A percentile compares a stretch with the other conserved stretches of the same genome.
phyloP scores from a whole-genome alignment of 352 stramenopile genomes.

The Pythium dissotocum region DNA sequence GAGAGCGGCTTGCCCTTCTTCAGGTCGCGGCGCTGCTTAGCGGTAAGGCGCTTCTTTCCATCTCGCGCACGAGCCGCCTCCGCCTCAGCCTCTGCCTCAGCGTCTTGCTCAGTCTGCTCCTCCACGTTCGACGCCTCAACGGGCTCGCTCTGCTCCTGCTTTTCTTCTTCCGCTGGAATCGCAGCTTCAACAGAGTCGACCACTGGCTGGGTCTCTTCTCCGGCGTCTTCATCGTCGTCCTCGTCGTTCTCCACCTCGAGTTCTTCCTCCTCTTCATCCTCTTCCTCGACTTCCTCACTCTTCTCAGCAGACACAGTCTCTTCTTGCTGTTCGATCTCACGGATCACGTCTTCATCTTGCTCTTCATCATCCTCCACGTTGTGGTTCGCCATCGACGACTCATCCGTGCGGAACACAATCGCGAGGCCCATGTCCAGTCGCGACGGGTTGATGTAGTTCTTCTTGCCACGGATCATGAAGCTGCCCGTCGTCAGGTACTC shows the following conservation, averaged over 20 bases:
- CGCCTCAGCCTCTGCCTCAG: conserved; percentile 6
- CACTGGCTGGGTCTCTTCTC: conserved; percentile 13
- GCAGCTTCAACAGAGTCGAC: conserved; percentile 2
- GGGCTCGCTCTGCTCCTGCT: conserved; percentile 1
- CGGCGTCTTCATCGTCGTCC: conserved; percentile 14
- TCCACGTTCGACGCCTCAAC: neutral
- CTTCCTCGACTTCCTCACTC: conserved; percentile 4
- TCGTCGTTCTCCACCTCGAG: neutral
- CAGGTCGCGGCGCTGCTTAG: conserved; percentile 77
- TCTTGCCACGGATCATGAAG: conserved; percentile 97
- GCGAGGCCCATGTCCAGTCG: conserved; percentile 91
- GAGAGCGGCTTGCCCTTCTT: conserved; percentile 52
- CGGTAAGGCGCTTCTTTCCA: conserved; percentile 61
- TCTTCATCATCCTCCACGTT: conserved; percentile 22
- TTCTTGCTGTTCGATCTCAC: conserved; percentile 19
- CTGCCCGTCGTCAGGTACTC: conserved; percentile 97
- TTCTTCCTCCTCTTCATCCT: conserved; percentile 15
- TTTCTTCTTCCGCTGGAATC: neutral
- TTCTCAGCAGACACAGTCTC: conserved; percentile 17
- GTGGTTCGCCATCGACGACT: conserved; percentile 77
- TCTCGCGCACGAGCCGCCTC: conserved; percentile 22
- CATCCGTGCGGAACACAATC: conserved; percentile 91
- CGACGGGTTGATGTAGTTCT: conserved; percentile 92
- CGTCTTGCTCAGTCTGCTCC: neutral
- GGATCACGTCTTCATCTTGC: conserved; percentile 10